Evolutionary conservation across 352 stramenopile genomes (phyloP).

Genomic region (Pythium dissotocum): DNA sequence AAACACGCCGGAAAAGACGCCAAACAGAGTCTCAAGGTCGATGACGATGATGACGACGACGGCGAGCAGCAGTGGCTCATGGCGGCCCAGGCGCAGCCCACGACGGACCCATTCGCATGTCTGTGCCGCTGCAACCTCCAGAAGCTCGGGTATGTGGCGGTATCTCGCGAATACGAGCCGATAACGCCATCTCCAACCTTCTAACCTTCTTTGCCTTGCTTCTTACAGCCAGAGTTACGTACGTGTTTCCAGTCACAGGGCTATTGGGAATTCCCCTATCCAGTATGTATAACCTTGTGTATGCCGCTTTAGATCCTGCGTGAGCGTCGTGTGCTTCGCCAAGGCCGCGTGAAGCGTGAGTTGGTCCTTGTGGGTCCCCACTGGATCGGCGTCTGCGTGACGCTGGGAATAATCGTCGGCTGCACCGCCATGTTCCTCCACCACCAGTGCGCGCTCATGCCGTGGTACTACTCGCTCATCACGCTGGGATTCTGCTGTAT

Average conservation of each 20-base stretch:
- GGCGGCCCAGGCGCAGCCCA: constrained; percentile 11
- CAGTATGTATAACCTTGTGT: background rate
- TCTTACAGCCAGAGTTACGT: constrained; percentile 32
- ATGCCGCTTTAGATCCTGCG: constrained; percentile 41
- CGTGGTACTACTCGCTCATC: constrained; percentile 58
- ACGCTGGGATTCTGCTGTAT: constrained; percentile 53
- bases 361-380: constrained; percentile 71
- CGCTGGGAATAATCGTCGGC: constrained; percentile 57
- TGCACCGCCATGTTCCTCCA: constrained; percentile 62
- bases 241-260: background rate
- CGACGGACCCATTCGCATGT: constrained; percentile 55
- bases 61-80: background rate
- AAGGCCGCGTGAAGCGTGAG: constrained; percentile 32
- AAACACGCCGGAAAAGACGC: constrained; percentile 2
- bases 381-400: constrained; percentile 80
- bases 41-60: background rate
- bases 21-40: background rate
- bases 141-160: constrained; percentile 45
- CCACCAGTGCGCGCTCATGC: constrained; percentile 49
- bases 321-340: constrained; percentile 35
- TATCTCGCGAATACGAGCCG: no score
- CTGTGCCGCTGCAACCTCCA: constrained; percentile 64
- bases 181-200: no score
- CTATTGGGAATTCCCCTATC: background rate
- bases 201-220: background rate